These are phyloP conservation scores for Fusarium ambrosium DNA, from an alignment of 2,329 filamentous ascomycete species.

Conservation along the genomic window DNA sequence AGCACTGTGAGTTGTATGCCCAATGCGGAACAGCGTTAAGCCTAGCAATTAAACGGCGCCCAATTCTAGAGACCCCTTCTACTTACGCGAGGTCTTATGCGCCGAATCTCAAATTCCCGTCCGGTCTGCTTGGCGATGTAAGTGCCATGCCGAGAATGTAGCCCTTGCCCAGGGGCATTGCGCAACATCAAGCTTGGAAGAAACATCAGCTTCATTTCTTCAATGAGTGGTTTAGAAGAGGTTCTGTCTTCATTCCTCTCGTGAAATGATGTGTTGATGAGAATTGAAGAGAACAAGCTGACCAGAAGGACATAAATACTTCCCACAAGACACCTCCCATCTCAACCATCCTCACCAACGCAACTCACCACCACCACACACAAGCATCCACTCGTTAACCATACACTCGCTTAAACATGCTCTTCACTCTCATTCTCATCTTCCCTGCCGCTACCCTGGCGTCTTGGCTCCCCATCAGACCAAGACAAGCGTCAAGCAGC, in stretches of 20 bases:
- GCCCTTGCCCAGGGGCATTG: neutral
- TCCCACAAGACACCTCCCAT: neutral
- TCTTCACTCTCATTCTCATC: slow-evolving; percentile 19
- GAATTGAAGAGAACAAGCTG: too few species aligned
- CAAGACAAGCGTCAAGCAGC: neutral
- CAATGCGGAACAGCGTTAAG: neutral
- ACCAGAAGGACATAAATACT: neutral
- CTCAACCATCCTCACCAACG: neutral
- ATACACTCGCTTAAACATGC: slow-evolving; percentile 29
- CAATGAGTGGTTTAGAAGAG: neutral
- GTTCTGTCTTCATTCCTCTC: neutral
- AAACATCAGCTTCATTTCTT: neutral
- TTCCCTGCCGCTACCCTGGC: slow-evolving; percentile 16
- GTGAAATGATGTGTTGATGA: neutral
- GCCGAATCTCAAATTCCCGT: neutral
- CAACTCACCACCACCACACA: neutral
- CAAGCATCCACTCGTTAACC: neutral
- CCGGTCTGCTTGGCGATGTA: neutral
- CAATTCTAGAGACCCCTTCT: neutral
- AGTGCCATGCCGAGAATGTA: neutral
- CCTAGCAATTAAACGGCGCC: neutral
- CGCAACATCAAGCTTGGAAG: neutral
- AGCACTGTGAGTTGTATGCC: neutral
- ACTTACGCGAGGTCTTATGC: neutral
- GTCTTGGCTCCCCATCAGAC: slow-evolving; percentile 17